Conservation (phyloP, 768 basidiomycete genomes). For the Lactifluus volemus region DNA sequence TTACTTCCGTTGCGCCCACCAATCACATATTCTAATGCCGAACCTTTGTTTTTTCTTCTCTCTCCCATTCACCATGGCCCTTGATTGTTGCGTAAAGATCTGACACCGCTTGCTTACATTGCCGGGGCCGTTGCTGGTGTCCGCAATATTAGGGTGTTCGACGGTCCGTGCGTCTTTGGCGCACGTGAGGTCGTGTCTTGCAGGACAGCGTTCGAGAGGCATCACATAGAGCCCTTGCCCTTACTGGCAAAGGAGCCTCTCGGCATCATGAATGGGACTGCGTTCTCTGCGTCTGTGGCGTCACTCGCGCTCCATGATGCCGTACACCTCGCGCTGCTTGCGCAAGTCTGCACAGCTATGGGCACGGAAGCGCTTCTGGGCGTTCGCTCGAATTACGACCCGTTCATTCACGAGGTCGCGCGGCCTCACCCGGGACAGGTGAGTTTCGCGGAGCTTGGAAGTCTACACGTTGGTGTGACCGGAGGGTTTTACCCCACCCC, state of each 20-base stretch:
- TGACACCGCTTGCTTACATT: slow-evolving; percentile 19
- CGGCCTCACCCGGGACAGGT: slow-evolving; percentile 82
- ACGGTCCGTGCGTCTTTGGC: slow-evolving; percentile 40
- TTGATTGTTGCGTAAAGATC: slow-evolving; percentile 10
- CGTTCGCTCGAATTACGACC: slow-evolving; percentile 59
- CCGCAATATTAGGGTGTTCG: slow-evolving; percentile 67
- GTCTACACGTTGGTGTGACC: not conserved
- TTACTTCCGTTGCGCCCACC: not conserved
- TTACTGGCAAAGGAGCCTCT: slow-evolving; percentile 71
- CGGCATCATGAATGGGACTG: slow-evolving; percentile 78
- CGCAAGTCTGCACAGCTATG: slow-evolving; percentile 73
- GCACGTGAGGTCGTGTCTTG: slow-evolving; percentile 45
- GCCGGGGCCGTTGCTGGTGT: slow-evolving; percentile 75
- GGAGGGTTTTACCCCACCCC: not conserved
- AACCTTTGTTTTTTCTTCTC: not conserved
- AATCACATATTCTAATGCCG: not conserved
- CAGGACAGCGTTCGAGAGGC: slow-evolving; percentile 45
- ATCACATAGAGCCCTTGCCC: slow-evolving; percentile 54
- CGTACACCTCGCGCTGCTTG: slow-evolving; percentile 55
- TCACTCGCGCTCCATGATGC: slow-evolving; percentile 67
- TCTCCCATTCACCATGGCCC: not conserved
- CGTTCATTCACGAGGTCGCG: slow-evolving; percentile 67
- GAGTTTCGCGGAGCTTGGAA: slow-evolving; percentile 19
- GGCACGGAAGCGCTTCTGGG: slow-evolving; percentile 77
- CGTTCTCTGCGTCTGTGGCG: slow-evolving; percentile 72